Base-by-base conservation (phyloP, 495 filamentous ascomycete species). In the Pseudevernia furfuracea region DNA sequence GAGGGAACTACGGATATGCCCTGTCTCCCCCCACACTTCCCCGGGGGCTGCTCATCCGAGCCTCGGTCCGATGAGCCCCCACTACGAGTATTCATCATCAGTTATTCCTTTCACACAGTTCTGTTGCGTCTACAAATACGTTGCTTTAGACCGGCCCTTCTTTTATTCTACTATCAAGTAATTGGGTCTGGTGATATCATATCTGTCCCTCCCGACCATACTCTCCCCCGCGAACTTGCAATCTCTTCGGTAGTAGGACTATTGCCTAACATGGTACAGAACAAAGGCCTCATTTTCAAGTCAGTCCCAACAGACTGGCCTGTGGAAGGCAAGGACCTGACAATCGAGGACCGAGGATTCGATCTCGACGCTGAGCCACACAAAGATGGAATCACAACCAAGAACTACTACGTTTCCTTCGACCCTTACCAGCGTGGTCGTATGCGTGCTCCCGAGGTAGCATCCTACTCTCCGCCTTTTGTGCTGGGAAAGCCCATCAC, bases 391-490 rank as follows among this genome's bases (percentile, higher is more conserved):
- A 71, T 96, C 36, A 84, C 86, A 43, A 72, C 87, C 62, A 84
- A 88, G 73, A 87, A 88, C 65, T 82, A 89, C 72, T 91, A 87
- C 72, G 80, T 86, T 74, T 95, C 90, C 64, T 89, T 87, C 75
- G 92, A 97, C 77, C 92, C 92, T 11, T 96, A 96, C 80, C 85
- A 88, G 76, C 88, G 92, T 37, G 89, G 90, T 60, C 82, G 84
- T 60, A 83, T 84, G 82, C 77, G 80, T 11, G 60, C 70, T 43
- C 67, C 77, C 10, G 72, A 78, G 38, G 65, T 72, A 68, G 83
- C 88, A 71, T 90, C 87, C 5, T 92, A 91, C 76, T 66, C 77
- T 15, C 77, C 85, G 4, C 71, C 85, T 23, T 91, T 80, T 71
- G 62, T 62, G 0, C 73, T 90, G 36, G 75, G 79, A 62, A 69